Conservation (phyloP, 2,329 filamentous ascomycete species). For the Aspergillus sp. region DNA sequence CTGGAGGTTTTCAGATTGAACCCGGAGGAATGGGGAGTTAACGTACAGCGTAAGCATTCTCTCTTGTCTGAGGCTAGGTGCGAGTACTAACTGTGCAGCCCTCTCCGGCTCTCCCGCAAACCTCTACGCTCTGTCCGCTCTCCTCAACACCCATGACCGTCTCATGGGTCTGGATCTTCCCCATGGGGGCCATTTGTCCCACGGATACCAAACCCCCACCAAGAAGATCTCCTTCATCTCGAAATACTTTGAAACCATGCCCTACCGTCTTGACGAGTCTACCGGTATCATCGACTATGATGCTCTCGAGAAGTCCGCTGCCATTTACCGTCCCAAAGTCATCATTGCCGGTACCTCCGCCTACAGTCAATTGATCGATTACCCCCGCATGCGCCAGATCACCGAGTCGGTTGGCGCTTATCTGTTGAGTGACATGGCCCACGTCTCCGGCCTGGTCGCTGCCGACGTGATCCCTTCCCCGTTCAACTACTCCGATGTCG, state of each 20-base stretch:
- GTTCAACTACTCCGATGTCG: constrained; percentile 86
- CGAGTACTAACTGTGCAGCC: constrained; percentile 41
- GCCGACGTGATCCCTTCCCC: constrained; percentile 89
- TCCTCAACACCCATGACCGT: constrained; percentile 91
- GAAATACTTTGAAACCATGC: constrained; percentile 98
- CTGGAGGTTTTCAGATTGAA: constrained; percentile 79
- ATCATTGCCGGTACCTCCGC: constrained; percentile 94
- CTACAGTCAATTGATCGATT: constrained; percentile 97
- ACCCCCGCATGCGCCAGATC: constrained; percentile 90
- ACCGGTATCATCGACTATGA: constrained; percentile 98
- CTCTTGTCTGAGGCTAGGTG: not conserved
- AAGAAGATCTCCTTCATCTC: constrained; percentile 97
- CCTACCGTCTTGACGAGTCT: constrained; percentile 67
- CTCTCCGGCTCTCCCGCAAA: constrained; percentile 72
- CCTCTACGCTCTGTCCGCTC: constrained; percentile 80
- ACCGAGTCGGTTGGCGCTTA: constrained; percentile 90
- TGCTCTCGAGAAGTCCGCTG: constrained; percentile 77
- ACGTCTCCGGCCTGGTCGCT: constrained; percentile 93
- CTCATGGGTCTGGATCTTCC: constrained; percentile 95
- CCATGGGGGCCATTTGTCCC: constrained; percentile 87
- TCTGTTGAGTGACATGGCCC: constrained; percentile 94
- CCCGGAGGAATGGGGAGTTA: constrained; percentile 87
- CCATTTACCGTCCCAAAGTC: constrained; percentile 90
- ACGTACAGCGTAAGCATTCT: constrained; percentile 65
- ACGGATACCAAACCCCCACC: constrained; percentile 93